Base-by-base conservation (phyloP, 495 filamentous ascomycete species). In the Aspergillus ostianus region DNA sequence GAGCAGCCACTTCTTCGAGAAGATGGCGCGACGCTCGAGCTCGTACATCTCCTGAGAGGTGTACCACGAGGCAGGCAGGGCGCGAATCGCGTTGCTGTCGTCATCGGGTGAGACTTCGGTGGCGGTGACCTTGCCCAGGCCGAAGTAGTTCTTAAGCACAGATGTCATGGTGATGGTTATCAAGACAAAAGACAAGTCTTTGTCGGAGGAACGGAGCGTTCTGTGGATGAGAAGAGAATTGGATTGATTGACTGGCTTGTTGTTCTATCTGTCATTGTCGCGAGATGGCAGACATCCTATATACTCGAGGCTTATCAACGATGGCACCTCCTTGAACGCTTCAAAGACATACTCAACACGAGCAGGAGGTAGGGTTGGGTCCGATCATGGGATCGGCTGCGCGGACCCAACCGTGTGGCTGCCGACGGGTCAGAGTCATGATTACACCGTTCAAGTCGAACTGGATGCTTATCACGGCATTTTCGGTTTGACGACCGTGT, bases 21-120 rank as follows among this genome's bases (percentile, higher is more conserved):
- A 84, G 59, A 84, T 80, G 17, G 80, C 77, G 13, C 82, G 78
- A 17, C 80, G 65, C 58, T 84, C 82, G 8, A 84, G 73, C 61
- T 83, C 74, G 54, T 75, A 83, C 66, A 82, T 79, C 55, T 78
- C 77, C 44, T 71, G 55, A 0, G 77, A 79, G 4, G 70, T 76
- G 64, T 82, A 84, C 78, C 78, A 83, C 2, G 75, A 77, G 36
- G 75, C 66, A 15, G 80, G 80, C 12, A 84, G 67, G 48, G 73
- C 72, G 45, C 70, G 67, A 32, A 68, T 55, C 15, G 77, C 60
- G 15, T 53, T 55, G 12, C 45, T 64, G 3, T 52, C 56, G 13
- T 55, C 27, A 12, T 57, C 51, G 10, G 62, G 13, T 15, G 65
- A 12, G 47, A 52, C 10, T 3, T 48, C 27, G 12, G 50, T 20